phyloP scores from a whole-genome alignment of 2,329 filamentous ascomycete genomes.

The Zopfia rhizophila region DNA sequence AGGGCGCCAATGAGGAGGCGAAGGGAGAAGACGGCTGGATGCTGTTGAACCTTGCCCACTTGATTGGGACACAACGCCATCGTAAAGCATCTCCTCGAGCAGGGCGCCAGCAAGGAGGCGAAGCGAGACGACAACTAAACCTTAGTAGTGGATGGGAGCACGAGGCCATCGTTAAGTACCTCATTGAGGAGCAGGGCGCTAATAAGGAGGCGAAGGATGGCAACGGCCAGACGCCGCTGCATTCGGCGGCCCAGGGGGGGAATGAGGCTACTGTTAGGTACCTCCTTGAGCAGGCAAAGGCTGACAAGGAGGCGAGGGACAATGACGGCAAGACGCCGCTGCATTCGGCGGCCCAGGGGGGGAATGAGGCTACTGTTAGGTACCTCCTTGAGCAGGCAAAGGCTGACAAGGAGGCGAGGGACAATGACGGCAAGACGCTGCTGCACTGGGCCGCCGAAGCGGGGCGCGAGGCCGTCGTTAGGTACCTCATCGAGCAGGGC shows the following conservation, averaged over 20 bases:
- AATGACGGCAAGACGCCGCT: not conserved
- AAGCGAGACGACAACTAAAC: conserved; percentile 3
- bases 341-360: not conserved
- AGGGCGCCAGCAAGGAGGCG: conserved; percentile 2
- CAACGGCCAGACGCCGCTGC: conserved; percentile 1
- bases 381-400: no score
- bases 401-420: not conserved
- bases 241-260: not conserved
- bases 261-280: no score
- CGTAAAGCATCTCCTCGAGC: conserved; percentile 3
- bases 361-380: no score
- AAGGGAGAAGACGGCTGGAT: not conserved
- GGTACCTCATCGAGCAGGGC: no score
- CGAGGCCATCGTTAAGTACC: not conserved
- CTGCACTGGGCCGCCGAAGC: conserved; percentile 4
- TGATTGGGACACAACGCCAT: not conserved
- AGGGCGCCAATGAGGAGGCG: not conserved
- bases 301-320: conserved; percentile 1
- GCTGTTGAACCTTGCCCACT: not conserved
- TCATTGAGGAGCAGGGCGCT: not conserved
- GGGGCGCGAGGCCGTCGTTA: no score
- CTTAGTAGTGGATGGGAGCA: no score
- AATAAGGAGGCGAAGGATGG: conserved; percentile 4
- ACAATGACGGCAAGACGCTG: not conserved
- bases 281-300: no score